Conservation (phyloP, 2,329 filamentous ascomycete species). For the Aspergillus pseudotamarii region DNA sequence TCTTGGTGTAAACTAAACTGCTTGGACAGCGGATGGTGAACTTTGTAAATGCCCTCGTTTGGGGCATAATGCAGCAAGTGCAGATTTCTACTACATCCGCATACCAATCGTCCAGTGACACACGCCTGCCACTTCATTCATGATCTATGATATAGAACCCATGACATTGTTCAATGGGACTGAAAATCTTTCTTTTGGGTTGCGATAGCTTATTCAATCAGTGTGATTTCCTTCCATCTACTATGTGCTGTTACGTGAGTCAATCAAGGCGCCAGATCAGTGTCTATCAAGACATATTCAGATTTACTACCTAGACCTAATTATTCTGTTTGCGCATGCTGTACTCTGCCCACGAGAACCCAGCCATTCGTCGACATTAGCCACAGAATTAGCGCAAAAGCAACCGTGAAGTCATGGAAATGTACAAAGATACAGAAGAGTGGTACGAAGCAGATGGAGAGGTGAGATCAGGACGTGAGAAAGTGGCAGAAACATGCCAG, state of each 20-base stretch:
- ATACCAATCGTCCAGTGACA: not conserved
- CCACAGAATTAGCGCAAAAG: constrained; percentile 18
- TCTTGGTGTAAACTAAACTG: not conserved
- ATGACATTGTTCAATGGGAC: too few relatives aligned
- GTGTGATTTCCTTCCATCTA: not conserved
- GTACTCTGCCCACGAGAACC: not conserved
- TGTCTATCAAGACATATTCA: not conserved
- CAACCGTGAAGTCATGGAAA: constrained; percentile 33
- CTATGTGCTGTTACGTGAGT: not conserved
- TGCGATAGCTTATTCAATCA: not conserved
- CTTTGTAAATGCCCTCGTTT: not conserved
- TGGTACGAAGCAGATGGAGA: constrained; percentile 19
- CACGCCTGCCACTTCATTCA: too few relatives aligned
- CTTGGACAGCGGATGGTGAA: not conserved
- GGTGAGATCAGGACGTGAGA: constrained; percentile 14
- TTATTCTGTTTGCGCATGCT: not conserved
- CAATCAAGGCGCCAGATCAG: not conserved
- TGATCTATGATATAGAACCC: too few relatives aligned
- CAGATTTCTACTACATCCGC: not conserved
- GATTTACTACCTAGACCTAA: constrained; percentile 1
- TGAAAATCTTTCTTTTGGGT: too few relatives aligned
- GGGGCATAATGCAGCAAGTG: not conserved
- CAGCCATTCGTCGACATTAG: constrained; percentile 10
- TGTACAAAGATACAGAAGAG: constrained; percentile 30
- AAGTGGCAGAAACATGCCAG: constrained; percentile 16